Conservation (phyloP, 371 early-diverging fungal species). For the Actinomortierella ambigua region DNA sequence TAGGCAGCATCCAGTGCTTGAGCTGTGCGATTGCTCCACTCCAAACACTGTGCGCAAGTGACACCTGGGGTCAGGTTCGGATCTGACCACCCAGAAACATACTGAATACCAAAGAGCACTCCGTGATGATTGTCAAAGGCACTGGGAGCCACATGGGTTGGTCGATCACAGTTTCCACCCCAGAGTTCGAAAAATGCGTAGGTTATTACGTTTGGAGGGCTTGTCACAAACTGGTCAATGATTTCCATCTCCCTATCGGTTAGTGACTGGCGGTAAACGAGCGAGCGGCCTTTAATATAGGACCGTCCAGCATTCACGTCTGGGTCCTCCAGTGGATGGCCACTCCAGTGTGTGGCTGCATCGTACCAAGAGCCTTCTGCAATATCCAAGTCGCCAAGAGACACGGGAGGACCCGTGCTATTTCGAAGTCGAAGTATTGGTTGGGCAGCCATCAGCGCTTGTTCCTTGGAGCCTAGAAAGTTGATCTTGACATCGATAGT, state of each 20-base stretch:
- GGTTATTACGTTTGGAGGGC: too few relatives aligned
- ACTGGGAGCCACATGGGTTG: too few relatives aligned
- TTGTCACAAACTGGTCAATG: too few relatives aligned
- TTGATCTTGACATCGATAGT: conserved; percentile 22
- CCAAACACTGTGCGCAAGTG: background rate
- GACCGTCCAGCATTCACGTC: too few relatives aligned
- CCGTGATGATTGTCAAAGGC: background rate
- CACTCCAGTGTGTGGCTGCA: conserved; percentile 1
- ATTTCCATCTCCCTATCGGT: background rate
- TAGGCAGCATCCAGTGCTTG: conserved; percentile 8
- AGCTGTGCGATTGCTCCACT: too few relatives aligned
- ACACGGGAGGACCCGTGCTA: conserved; percentile 13
- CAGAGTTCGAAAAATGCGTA: conserved; percentile 2
- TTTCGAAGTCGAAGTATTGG: conserved; percentile 12
- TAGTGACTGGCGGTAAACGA: too few relatives aligned
- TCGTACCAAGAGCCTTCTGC: conserved; percentile 29
- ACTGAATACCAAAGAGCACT: conserved; percentile 1
- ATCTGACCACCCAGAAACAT: too few relatives aligned
- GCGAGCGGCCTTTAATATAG: too few relatives aligned
- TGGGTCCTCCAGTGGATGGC: too few relatives aligned
- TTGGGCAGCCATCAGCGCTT: conserved; percentile 9
- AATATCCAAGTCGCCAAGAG: conserved; percentile 13
- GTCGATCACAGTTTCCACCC: conserved; percentile 1
- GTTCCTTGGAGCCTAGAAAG: conserved; percentile 16
- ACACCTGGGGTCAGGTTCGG: too few relatives aligned